phyloP scores from a whole-genome alignment of 2,329 filamentous ascomycete genomes.

The Tolypocladium ovalisporum region DNA sequence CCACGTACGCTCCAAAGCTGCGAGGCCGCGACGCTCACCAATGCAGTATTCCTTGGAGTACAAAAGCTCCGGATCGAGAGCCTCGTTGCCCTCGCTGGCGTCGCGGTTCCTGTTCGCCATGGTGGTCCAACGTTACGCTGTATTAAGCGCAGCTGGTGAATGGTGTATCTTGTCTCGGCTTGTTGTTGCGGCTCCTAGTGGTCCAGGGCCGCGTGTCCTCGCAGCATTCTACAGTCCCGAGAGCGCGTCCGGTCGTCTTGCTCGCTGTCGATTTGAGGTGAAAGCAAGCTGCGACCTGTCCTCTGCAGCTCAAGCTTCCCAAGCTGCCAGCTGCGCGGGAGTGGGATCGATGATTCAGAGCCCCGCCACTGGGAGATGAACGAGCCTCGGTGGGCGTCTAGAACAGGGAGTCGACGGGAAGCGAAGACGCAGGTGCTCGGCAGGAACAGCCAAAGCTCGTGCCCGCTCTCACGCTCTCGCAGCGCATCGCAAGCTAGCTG shows the following conservation, averaged over 20 bases:
- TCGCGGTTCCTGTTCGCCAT: conserved; percentile 41
- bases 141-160: background rate
- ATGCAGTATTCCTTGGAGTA: conserved; percentile 93
- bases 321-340: background rate
- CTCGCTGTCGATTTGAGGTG: background rate
- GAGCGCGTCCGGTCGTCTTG: background rate
- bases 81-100: conserved; percentile 36
- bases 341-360: background rate
- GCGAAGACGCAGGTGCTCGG: background rate
- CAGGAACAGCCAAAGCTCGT: background rate
- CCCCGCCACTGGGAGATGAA: background rate
- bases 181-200: background rate
- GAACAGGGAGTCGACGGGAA: too few relatives aligned
- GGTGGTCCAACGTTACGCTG: conserved; percentile 2
- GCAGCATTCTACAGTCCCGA: background rate
- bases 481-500: background rate
- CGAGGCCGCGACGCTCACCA: conserved; percentile 36
- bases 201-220: background rate
- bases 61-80: conserved; percentile 71
- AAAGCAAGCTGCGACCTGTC: background rate
- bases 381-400: background rate
- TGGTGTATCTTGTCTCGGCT: background rate
- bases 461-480: background rate
- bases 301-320: background rate
- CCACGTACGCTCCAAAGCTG: too few relatives aligned